Evolutionary conservation across 108 stramenopile genomes (phyloP), one percentile per base, ranked within the genome.

Genomic region (Seminavis robusta): DNA sequence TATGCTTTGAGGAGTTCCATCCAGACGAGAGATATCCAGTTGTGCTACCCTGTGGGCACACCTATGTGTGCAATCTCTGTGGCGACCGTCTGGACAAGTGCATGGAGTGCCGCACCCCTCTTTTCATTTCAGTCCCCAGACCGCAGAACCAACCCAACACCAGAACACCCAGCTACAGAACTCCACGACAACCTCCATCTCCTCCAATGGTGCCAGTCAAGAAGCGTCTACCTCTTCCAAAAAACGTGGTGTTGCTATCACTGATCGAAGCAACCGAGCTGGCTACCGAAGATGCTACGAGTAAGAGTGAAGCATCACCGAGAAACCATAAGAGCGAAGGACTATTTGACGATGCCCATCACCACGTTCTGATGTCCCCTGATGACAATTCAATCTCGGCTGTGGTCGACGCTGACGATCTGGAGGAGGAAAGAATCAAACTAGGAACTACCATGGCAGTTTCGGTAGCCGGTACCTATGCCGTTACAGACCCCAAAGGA

Each of bases 11-110:
- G 33, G 80, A 77, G 38, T 92, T 92, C 69, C 69, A 88, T 51
- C 65, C 55, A 8, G 53, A 63, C 7, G 74, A 59, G 10, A 74
- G 84, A 34, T 80, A 71, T 39, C 90, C 90, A 5, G 90, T 92
- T 10, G 83, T 92, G 16, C 62, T 92, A 25, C 90, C 90, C 23
- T 92, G 90, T 66, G 90, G 90, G n/a, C 90, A 92, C 61, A 92
- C 90, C 13, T 92, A 88, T 54, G 69, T 92, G 7, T 92, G 90
- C 67, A 67, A 76, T 30, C 58, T 36, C 28, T 92, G 90, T 62
- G 80, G 84, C 24, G 62, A 84, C n/a, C 76, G 85, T 1, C 68
- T 90, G 32, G 85, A 90, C 43, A 84, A 80, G 63, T 90, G 89
- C 56, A 90, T 86, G 85, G 89, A 90, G 66, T 90, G 89, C 67